A percentile compares a stretch with the other conserved stretches of the same genome.
These are phyloP conservation scores for Rhexocercosporidium sp. DNA, from an alignment of 2,329 filamentous ascomycete genomes.

Conservation along the genomic window DNA sequence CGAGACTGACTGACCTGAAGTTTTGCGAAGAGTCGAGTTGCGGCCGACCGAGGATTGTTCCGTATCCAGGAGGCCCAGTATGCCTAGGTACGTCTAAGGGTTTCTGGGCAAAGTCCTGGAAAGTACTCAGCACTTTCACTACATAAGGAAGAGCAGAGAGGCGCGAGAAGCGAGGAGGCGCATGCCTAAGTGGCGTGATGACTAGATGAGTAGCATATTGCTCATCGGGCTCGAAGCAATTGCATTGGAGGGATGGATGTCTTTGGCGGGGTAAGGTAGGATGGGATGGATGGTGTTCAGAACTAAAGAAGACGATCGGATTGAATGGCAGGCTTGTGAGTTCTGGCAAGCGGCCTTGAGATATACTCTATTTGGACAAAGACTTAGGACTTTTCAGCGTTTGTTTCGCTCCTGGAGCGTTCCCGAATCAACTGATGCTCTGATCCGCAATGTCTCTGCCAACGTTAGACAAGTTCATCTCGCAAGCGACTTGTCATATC, in stretches of 20 bases:
- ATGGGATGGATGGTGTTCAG: neutral
- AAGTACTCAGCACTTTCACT: no score
- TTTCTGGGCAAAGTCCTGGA: neutral
- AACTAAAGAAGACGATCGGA: neutral
- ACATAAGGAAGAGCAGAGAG: neutral
- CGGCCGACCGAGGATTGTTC: neutral
- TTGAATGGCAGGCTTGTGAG: neutral
- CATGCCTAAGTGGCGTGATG: neutral
- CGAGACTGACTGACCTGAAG: neutral
- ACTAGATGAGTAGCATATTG: neutral
- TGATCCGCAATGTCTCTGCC: constrained; percentile 3
- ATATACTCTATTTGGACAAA: constrained; percentile 8
- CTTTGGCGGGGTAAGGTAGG: neutral
- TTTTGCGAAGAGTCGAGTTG: neutral
- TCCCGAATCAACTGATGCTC: constrained; percentile 14
- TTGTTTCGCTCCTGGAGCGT: neutral
- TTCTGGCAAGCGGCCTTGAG: neutral
- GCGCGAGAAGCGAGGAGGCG: neutral
- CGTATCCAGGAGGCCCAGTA: neutral
- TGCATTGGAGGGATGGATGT: neutral
- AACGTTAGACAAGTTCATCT: neutral
- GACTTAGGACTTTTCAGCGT: neutral
- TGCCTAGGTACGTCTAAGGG: no score
- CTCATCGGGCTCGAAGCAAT: neutral
- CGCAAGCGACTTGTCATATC: neutral